These are phyloP conservation scores for Pythium volutum DNA, from an alignment of 352 stramenopile genomes.

Conservation along the genomic window DNA sequence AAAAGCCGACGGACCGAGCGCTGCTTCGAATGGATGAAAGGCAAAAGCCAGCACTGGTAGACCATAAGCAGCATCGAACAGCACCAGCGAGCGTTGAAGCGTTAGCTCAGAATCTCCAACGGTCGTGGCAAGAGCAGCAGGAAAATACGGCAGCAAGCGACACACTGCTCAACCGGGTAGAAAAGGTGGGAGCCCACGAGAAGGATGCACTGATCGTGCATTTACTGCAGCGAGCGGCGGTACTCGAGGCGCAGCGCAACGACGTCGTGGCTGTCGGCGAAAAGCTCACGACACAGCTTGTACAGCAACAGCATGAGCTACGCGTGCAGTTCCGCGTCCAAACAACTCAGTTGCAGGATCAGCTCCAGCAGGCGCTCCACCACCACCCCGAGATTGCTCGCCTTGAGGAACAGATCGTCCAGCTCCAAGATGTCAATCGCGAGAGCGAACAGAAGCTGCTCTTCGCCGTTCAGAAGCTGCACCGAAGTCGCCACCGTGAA, in stretches of 20 bases:
- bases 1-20: not conserved
- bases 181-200: constrained; percentile 51
- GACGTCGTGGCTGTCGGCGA: constrained; percentile 58
- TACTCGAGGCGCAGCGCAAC: constrained; percentile 37
- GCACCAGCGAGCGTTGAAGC: constrained; percentile 6
- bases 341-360: constrained; percentile 34
- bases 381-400: constrained; percentile 44
- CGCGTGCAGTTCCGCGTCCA: constrained; percentile 45
- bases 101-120: constrained; percentile 17
- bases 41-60: not conserved
- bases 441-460: constrained; percentile 61
- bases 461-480: constrained; percentile 72
- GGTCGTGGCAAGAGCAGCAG: not conserved
- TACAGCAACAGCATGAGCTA: constrained; percentile 70
- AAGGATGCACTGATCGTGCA: constrained; percentile 56
- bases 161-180: constrained; percentile 14
- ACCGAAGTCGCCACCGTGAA: constrained; percentile 65
- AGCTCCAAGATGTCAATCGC: constrained; percentile 38
- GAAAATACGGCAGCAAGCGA: not conserved
- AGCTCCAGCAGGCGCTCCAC: constrained; percentile 46
- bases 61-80: not conserved
- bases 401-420: constrained; percentile 38
- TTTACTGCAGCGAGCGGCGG: constrained; percentile 40
- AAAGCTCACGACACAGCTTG: constrained; percentile 59
- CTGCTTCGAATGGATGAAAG: no score